Conservation (phyloP, 257 asterid genomes). For the Datura wrightii region DNA sequence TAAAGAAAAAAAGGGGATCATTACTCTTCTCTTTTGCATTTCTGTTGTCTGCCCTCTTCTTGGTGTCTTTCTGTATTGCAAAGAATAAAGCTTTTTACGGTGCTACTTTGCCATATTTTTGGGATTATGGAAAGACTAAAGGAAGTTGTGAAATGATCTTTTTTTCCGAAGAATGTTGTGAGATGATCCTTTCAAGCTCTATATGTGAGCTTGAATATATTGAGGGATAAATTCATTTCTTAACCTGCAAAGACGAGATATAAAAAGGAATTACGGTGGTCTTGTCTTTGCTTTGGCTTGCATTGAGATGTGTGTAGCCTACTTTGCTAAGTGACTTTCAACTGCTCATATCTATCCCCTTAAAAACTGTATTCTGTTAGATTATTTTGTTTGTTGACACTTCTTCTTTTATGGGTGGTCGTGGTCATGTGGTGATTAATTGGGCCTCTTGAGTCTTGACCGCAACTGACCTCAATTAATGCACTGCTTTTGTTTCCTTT, state of each 20-base stretch:
- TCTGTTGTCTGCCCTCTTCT: not conserved
- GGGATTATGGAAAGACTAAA: not conserved
- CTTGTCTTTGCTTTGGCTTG: not conserved
- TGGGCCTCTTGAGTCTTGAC: not conserved
- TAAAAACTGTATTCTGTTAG: fast-evolving
- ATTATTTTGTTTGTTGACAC: not conserved
- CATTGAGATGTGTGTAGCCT: not conserved
- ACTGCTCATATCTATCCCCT: not conserved
- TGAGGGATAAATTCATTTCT: not conserved
- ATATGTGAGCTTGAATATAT: not conserved
- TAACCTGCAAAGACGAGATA: not conserved
- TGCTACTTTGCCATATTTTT: not conserved
- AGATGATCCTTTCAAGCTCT: not conserved
- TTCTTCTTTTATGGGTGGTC: not conserved
- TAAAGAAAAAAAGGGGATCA: not conserved
- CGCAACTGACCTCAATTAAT: not conserved
- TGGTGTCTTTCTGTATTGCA: not conserved
- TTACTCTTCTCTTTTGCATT: slow-evolving; percentile 23
- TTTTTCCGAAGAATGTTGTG: not conserved
- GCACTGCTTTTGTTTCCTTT: not conserved
- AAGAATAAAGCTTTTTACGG: not conserved
- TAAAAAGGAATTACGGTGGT: not conserved
- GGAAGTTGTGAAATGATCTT: not conserved
- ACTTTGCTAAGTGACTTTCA: slow-evolving; percentile 9
- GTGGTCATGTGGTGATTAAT: not conserved